A percentile compares a stretch with the other conserved stretches of the same genome.
Conservation (phyloP, 78 protist species). For the Protostelium mycophagum region DNA sequence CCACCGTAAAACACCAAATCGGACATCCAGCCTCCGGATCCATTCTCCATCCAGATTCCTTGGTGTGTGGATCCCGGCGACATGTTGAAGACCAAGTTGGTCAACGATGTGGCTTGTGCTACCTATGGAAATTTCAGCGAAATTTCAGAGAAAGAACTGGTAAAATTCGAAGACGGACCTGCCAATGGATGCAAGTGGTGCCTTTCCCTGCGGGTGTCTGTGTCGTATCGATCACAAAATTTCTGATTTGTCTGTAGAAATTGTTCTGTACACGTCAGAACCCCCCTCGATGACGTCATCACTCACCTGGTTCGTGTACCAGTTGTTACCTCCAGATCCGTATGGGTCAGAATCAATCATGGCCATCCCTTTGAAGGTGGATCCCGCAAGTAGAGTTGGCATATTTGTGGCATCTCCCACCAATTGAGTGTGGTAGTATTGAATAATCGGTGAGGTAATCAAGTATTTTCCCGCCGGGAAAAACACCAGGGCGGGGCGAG, state of each 20-base stretch:
- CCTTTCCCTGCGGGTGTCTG: not conserved
- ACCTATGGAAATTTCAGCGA: not conserved
- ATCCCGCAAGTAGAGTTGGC: not conserved
- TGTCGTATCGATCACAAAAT: not conserved
- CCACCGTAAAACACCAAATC: conserved; percentile 5
- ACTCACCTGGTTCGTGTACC: not conserved
- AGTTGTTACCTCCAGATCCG: not conserved
- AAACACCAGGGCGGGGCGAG: not conserved
- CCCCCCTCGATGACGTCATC: not conserved
- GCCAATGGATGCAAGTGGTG: not conserved
- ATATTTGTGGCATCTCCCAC: not conserved
- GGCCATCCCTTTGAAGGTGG: not conserved
- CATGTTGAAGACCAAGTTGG: conserved; percentile 1
- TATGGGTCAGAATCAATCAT: not conserved
- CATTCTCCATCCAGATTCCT: not conserved
- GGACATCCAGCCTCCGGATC: not conserved
- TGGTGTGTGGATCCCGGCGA: not conserved
- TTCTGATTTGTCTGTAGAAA: not conserved
- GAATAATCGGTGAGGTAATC: not conserved
- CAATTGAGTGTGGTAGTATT: not conserved
- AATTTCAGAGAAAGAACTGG: too few relatives aligned
- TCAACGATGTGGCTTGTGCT: not conserved
- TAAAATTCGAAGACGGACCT: conserved; percentile 4
- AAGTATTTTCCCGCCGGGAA: not conserved
- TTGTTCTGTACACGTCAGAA: not conserved